A percentile compares a stretch with the other conserved stretches of the same genome.
Evolutionary conservation across 2,329 filamentous ascomycete species (phyloP).

Genomic region (Elsinoe fawcettii): DNA sequence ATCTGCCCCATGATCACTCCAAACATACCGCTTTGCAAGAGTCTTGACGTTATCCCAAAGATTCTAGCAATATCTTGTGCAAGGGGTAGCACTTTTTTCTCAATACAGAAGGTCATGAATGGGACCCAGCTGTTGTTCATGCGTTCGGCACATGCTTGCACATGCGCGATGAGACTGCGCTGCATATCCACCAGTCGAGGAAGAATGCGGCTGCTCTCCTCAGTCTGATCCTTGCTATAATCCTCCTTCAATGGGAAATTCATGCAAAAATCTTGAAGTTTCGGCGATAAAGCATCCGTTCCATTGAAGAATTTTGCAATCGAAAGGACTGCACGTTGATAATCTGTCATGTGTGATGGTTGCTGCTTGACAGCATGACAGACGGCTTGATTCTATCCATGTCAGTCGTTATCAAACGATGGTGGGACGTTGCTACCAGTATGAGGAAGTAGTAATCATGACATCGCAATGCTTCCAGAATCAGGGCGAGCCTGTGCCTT

Average conservation of each 20-base stretch:
- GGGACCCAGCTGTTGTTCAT: not conserved
- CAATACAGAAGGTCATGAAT: not conserved
- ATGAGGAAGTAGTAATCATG: conserved; percentile 6
- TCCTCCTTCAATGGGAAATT: not conserved
- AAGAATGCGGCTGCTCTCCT: not conserved
- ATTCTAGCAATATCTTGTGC: conserved; percentile 6
- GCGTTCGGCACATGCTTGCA: not conserved
- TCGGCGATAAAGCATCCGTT: not conserved
- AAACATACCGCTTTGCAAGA: conserved; percentile 3
- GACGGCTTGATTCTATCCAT: not conserved
- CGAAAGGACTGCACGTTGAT: not conserved
- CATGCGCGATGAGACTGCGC: not conserved
- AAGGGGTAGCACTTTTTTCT: not conserved
- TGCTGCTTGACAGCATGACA: not conserved
- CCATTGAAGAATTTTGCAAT: not conserved
- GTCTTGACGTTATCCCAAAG: conserved; percentile 1
- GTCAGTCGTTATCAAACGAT: too few species aligned
- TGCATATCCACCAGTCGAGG: not conserved
- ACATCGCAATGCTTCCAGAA: not conserved
- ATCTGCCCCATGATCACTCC: not conserved
- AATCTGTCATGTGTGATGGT: not conserved
- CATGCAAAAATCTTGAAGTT: not conserved
- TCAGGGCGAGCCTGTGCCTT: not conserved
- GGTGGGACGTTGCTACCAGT: too few species aligned
- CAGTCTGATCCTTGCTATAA: not conserved